These are phyloP conservation scores for Colletotrichum lindemuthianum DNA, from an alignment of 2,329 filamentous ascomycete genomes.

Conservation along the genomic window DNA sequence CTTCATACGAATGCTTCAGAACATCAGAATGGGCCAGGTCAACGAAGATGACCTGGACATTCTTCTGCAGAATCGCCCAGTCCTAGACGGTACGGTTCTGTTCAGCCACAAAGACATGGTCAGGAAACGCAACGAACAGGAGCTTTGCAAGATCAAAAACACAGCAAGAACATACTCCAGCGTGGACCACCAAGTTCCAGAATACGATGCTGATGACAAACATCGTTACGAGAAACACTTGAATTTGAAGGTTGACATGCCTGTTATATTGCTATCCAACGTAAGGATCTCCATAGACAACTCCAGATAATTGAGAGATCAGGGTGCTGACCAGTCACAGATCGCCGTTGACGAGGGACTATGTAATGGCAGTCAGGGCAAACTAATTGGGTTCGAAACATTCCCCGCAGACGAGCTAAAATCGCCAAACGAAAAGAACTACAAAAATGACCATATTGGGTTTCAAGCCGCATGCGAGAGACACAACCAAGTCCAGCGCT, in stretches of 20 bases:
- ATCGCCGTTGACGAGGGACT: not conserved
- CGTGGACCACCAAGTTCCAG: not conserved
- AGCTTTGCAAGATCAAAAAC: not conserved
- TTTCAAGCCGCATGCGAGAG: not conserved
- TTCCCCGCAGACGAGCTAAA: not conserved
- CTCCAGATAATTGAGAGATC: not conserved
- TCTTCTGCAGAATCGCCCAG: constrained; percentile 56
- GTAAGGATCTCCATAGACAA: not conserved
- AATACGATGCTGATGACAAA: not conserved
- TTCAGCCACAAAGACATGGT: not conserved
- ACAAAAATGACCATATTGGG: not conserved
- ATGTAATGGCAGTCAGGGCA: constrained; percentile 12
- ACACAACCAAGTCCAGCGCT: not conserved
- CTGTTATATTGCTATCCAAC: constrained; percentile 5
- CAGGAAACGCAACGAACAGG: not conserved
- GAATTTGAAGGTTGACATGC: not conserved
- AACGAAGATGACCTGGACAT: constrained; percentile 48
- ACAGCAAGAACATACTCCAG: not conserved
- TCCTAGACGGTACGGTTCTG: not conserved
- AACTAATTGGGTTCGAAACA: not conserved
- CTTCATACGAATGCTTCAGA: constrained; percentile 67
- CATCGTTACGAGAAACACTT: not conserved
- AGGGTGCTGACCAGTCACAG: not conserved
- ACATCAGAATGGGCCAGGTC: constrained; percentile 60
- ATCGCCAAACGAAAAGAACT: not conserved